Evolutionary conservation across 257 asterid species (phyloP).

Genomic region (Henckelia pumila): DNA sequence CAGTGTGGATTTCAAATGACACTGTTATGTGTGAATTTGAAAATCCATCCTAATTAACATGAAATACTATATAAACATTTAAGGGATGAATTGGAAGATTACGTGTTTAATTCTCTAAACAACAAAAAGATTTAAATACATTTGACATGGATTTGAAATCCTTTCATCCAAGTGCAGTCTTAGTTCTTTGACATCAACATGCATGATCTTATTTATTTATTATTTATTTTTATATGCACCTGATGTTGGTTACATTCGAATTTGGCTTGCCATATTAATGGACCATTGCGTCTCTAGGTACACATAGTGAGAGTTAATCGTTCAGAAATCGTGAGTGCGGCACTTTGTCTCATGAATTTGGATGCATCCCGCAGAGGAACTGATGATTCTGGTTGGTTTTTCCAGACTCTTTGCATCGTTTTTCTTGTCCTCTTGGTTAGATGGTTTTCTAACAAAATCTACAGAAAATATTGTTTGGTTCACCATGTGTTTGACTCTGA

Average conservation of each 20-base stretch:
- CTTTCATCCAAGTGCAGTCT: too few relatives aligned
- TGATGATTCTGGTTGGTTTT: slow-evolving; percentile 42
- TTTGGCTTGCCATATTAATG: slow-evolving; percentile 4
- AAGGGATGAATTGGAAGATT: too few relatives aligned
- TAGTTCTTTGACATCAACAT: neutral
- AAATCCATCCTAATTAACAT: too few relatives aligned
- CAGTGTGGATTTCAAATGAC: too few relatives aligned
- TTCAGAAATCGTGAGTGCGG: slow-evolving; percentile 59
- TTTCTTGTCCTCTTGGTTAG: neutral
- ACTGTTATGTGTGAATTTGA: too few relatives aligned
- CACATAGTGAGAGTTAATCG: slow-evolving; percentile 72
- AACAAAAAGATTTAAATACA: too few relatives aligned
- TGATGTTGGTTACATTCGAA: neutral
- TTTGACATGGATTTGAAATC: too few relatives aligned
- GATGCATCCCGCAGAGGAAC: slow-evolving; percentile 36
- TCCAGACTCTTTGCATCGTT: slow-evolving; percentile 2
- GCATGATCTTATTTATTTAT: neutral
- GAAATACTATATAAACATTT: too few relatives aligned
- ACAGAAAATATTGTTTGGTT: slow-evolving; percentile 45
- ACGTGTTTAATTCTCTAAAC: too few relatives aligned
- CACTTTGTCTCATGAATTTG: slow-evolving; percentile 64
- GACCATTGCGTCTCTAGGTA: slow-evolving; percentile 45
- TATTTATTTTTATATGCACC: neutral
- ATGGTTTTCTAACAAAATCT: neutral
- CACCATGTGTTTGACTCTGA: neutral